Evolutionary conservation across 2,329 filamentous ascomycete species (phyloP), one percentile per base, ranked within the genome.

Genomic region (Cercospora beticola): DNA sequence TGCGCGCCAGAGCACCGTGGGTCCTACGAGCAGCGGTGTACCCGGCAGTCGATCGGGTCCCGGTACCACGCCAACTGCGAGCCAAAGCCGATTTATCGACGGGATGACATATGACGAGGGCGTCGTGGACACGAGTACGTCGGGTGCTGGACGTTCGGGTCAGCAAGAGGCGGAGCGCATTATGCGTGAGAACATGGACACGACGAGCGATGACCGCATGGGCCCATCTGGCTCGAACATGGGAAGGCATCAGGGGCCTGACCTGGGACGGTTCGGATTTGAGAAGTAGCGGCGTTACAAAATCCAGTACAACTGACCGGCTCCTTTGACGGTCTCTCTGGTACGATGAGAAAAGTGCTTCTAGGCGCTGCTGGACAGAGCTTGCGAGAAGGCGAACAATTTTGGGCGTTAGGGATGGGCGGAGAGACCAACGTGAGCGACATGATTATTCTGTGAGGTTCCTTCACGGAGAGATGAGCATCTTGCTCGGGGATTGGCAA

Each of bases 1-100:
- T 21, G 83, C 83, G 12, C 75, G 83, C 60, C 79, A 82, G 70
- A 92, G 90, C 73, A 93, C 91, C 78, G 93, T 93, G 16, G 49
- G 46, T 9, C 26, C 54, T 14, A n/a, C 66, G 33, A 64, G 52
- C 26, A 33, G 58, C 46, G 46, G 21, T 28, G 30, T 61, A 4
- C 60, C 60, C 2, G 33, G 33, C 49, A 89, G 94, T 67, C 92
- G 89, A 68, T 43, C 62, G 73, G 74, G 36, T 70, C 76, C 49
- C 73, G 77, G 73, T 65, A 76, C 61, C 75, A 75, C 70, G 67
- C 79, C 73, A 65, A 79, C 73, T 64, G 74, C 66, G 64, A 76
- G 79, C 46, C 81, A 84, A 63, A 79, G 82, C 36, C 78, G 76
- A 56, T 79, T 81, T 74, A 77, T 83, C 64, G 82, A 84, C 67